Evolutionary conservation across 345 rosid genomes (phyloP), one percentile per base, ranked within the genome.

Genomic region (Eucalyptus victrix): DNA sequence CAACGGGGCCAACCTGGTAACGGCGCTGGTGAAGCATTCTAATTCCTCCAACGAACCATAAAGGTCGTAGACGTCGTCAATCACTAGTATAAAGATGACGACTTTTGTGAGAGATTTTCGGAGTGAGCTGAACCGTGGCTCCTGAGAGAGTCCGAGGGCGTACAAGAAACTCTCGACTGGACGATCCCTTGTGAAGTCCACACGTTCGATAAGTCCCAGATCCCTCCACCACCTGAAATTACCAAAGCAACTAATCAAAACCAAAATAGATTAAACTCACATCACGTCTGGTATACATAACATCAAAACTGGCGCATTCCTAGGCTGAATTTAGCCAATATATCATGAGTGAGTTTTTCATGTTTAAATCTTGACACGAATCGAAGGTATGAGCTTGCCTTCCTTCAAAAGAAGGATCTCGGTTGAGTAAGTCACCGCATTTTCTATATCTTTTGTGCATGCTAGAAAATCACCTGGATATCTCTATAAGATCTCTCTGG

Each of bases 41-140:
- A 95, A 89, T 86, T 95, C 95, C 16, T 95, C 90, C 26, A 92
- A 5, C 26, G 95, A 93, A 62, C 95, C 97, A 88, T 92, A 95
- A 53, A 94, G 32, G 87, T 93, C 96, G 28, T 94, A 95, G 50
- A 92, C 92, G 50, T 95, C 97, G 49, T 95, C 97, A 4, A 94
- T 92, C 13, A 92, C 85, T 23, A 94, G 40, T 85, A 95, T 34
- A 88, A 95, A 62, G 47, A 89, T 67, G 47, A 93, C 50, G 51
- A 87, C 93, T 92, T 94, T 94, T 2, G 96, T 92, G 7, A 95
- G 91, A 87, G 92, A 89, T 92, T 88, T 93, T 87, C 95, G 91
- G 42, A 93, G 92, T 72, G 89, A 62, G 86, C 91, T 92, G 83
- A 34, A 87, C 49, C 87, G 86, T 4, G 94, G 93, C 60, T 93